A percentile compares a stretch with the other conserved stretches of the same genome.
Conservation (phyloP, 75 land plant genomes). For the Pinus taeda region DNA sequence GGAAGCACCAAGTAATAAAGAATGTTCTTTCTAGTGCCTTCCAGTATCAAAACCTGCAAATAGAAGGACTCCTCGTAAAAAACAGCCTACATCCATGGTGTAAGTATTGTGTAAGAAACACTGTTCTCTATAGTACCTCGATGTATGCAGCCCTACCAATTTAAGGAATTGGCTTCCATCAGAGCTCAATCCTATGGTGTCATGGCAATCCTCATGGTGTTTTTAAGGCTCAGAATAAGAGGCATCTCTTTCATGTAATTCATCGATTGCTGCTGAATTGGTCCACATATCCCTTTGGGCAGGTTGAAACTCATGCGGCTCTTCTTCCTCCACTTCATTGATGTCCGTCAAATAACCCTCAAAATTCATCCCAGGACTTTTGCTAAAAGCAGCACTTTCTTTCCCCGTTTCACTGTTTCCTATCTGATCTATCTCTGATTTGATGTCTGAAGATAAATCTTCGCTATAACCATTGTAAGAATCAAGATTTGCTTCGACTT, state of each 20-base stretch:
- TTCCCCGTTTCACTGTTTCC: neutral
- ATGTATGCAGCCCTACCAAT: neutral
- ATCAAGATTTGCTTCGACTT: neutral
- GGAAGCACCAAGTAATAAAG: neutral
- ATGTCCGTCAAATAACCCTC: neutral
- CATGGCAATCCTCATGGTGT: neutral
- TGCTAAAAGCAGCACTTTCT: neutral
- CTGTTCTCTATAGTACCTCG: neutral
- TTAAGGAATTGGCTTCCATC: neutral
- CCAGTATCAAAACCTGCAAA: neutral
- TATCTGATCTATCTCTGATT: neutral
- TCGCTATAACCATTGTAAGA: neutral
- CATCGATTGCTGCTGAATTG: neutral
- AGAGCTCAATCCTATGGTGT: neutral
- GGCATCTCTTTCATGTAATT: conserved; percentile 3
- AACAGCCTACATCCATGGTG: neutral
- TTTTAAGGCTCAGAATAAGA: neutral
- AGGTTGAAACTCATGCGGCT: neutral
- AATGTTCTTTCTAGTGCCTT: neutral
- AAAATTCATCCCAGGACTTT: neutral
- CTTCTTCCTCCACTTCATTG: neutral
- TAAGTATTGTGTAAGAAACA: neutral
- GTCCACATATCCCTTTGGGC: neutral
- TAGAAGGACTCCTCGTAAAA: neutral
- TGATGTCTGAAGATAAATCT: neutral